A percentile compares a stretch with the other conserved stretches of the same genome.
phyloP scores from a whole-genome alignment of 345 rosid genomes.

The thale cress (Arabidopsis thaliana) region TAIR10.1 NC_003070.9:10726001-10726500 shows the following conservation, averaged over 20 bases:
- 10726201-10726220: slow-evolving; percentile 7
- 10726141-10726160: background rate
- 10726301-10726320: background rate
- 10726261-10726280: background rate
- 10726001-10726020: background rate
- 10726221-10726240: slow-evolving; percentile 16
- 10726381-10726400: background rate
- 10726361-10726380: background rate
- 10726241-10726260: background rate
- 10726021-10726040: slow-evolving; percentile 10
- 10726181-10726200: background rate
- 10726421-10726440: too few species aligned
- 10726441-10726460: too few species aligned
- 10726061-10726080: background rate
- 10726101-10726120: slow-evolving; percentile 15
- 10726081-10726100: slow-evolving; percentile 7
- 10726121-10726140: background rate
- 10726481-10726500: too few species aligned
- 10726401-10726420: too few species aligned
- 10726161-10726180: background rate
- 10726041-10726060: background rate
- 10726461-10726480: too few species aligned
- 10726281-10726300: background rate
- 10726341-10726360: background rate
- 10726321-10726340: background rate